Conservation (phyloP, 2,329 filamentous ascomycete genomes). For the Coniochaeta sp. region DNA sequence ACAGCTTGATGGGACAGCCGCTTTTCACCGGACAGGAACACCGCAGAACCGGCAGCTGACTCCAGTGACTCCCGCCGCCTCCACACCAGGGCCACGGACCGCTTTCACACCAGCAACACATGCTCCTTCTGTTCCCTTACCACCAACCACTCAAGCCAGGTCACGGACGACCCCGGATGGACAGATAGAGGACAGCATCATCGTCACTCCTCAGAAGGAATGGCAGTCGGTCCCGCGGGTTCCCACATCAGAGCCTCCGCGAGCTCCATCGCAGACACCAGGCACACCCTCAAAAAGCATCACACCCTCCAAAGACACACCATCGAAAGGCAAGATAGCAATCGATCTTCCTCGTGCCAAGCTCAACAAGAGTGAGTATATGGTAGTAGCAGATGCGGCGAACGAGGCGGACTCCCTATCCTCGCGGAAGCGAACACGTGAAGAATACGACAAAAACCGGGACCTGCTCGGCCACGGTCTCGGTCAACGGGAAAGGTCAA, state of each 20-base stretch:
- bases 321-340: conserved; percentile 28
- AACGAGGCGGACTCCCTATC: conserved; percentile 43
- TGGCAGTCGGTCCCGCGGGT: background rate
- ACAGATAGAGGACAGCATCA: background rate
- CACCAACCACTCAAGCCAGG: conserved; percentile 19
- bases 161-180: conserved; percentile 15
- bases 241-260: background rate
- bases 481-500: conserved; percentile 76
- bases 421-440: conserved; percentile 45
- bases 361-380: conserved; percentile 46
- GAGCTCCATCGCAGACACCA: background rate
- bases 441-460: conserved; percentile 43
- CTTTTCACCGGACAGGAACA: background rate
- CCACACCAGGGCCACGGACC: no score
- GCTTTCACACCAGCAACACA: background rate
- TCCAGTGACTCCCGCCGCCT: no score
- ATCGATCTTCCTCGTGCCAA: conserved; percentile 38
- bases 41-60: background rate
- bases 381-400: conserved; percentile 37
- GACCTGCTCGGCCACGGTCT: conserved; percentile 55
- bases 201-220: conserved; percentile 1
- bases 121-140: background rate
- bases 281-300: conserved; percentile 12
- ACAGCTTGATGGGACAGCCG: conserved; percentile 14
- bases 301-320: no score